Base-by-base conservation (phyloP, 495 filamentous ascomycete species). In the Penicillium turbatum region DNA sequence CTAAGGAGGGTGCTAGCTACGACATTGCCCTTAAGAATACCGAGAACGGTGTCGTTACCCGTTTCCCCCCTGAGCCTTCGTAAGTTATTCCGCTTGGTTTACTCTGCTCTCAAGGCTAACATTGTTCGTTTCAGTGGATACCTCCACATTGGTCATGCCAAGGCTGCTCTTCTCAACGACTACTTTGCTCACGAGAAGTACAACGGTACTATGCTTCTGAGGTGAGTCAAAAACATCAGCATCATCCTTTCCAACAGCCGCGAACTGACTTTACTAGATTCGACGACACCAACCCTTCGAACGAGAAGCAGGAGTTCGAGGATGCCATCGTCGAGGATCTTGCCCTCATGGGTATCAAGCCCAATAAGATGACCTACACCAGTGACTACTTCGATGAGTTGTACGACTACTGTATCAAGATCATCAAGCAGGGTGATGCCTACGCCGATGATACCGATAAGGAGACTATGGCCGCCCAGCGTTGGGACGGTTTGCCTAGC, bases 41-140 rank as follows among this genome's bases (percentile, higher is more conserved):
- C n/a, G 89, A 89, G 30, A 88, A 93, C 66, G 93, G 93, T 7
- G 92, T 97, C 26, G 89, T 97, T 26, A 93, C 90, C 21, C 78
- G 95, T 55, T 98, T 98, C 75, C 86, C 92, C 13, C 93, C 93
- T 1, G 93, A 98, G 83, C 93, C 93, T 56, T 96, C 92, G 82
- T 88, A 73, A 75, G 83, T 73, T 30, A 11, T 15, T 15, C 2
- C 11, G 4, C 12, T 15, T 32, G 13, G 6, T 24, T 29, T 30
- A 1, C 11, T 17, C 2, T 10, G 10, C 21, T 17, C 10, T 16
- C 12, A 34, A 46, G 38, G 21, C 38, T 27, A 54, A 35, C 43
- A 27, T 29, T 57, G 54, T 55, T 30, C 48, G 32, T 54, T 44
- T 30, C 39, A 84, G 82, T 50, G 91, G 91, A 24, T 96, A 96